Evolutionary conservation across 2,329 filamentous ascomycete genomes (phyloP).

Genomic region (Penicillium sp.): DNA sequence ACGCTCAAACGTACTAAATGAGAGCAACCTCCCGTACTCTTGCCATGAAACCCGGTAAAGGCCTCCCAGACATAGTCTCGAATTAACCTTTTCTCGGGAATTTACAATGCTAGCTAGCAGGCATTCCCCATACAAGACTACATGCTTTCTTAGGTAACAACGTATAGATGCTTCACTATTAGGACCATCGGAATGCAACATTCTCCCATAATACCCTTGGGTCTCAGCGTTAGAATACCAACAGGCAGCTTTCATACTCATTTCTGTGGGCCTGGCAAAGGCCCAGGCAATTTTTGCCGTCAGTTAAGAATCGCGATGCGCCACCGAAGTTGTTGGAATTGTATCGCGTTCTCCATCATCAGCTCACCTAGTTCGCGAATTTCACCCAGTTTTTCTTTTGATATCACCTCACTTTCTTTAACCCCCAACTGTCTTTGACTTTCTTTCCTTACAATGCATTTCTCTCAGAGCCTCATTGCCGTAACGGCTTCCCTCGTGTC

Average conservation of each 20-base stretch:
- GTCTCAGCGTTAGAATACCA: constrained; percentile 18
- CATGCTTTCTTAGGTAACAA: constrained; percentile 6
- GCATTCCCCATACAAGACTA: constrained; percentile 14
- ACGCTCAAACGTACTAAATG: neutral
- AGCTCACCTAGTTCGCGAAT: neutral
- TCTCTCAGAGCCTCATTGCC: constrained; percentile 51
- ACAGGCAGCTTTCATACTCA: constrained; percentile 6
- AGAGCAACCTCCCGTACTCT: neutral
- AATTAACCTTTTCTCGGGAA: neutral
- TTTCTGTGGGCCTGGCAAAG: constrained; percentile 11
- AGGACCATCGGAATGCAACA: constrained; percentile 24
- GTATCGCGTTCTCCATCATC: constrained; percentile 10
- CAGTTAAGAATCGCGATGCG: constrained; percentile 23
- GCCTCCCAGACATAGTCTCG: neutral
- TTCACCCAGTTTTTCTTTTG: neutral
- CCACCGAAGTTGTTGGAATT: constrained; percentile 9
- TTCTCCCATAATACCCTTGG: constrained; percentile 15
- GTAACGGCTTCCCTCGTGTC: constrained; percentile 44
- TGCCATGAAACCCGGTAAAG: neutral
- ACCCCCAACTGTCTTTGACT: constrained; percentile 1
- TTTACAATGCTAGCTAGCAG: neutral
- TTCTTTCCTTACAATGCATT: constrained; percentile 48
- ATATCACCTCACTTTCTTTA: constrained; percentile 17
- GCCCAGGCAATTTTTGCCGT: neutral
- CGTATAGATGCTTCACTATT: constrained; percentile 9